Evolutionary conservation across 2,329 filamentous ascomycete genomes (phyloP), one percentile per base, ranked within the genome.

Genomic region (Talaromyces islandicus): DNA sequence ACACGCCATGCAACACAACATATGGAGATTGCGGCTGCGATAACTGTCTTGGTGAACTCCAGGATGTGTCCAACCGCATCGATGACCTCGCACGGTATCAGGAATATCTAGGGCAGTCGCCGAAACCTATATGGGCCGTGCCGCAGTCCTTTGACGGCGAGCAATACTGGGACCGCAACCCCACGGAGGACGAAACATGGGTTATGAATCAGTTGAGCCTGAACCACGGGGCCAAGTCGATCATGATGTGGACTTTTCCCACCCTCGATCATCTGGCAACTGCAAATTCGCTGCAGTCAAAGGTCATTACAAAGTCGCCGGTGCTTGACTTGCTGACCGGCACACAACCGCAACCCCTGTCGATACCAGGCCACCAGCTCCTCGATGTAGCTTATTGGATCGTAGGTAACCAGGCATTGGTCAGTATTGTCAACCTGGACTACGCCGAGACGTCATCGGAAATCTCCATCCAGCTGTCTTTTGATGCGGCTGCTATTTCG

Each of bases 21-120:
- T 61, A 61, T 54, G 59, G 59, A 19, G 59, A 61, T 19, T 61
- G 59, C 25, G 59, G 59, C 5, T 61, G 59, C 14, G 59, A 61
- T 9, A 61, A 61, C 30, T 61, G 59, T 43, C 19, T 51, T 5
- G 59, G 59, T 12, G 59, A 58, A 12, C 52, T 61, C 21, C 56
- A 61, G 27, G 59, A 61, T 38, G 56, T 61, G 6, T 61, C 59
- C 1, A 58, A 61, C 41, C 59, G 59, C 4, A 29, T 61, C 30
- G 59, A 61, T 46, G 51, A 55, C 38, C 50, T 61, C 41, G 56
- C 56, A 0, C 14, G 54, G 7, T 61, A 61, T 54, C 55, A 61
- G 14, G 24, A 61, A 41, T 61, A 55, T 35, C 25, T 61, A 5
- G 59, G 59, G 7, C 41, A 58, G 50, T 61, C 55, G 55, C 25